Evolutionary conservation across 768 basidiomycete species (phyloP).

Genomic region (Boletus fagicola): DNA sequence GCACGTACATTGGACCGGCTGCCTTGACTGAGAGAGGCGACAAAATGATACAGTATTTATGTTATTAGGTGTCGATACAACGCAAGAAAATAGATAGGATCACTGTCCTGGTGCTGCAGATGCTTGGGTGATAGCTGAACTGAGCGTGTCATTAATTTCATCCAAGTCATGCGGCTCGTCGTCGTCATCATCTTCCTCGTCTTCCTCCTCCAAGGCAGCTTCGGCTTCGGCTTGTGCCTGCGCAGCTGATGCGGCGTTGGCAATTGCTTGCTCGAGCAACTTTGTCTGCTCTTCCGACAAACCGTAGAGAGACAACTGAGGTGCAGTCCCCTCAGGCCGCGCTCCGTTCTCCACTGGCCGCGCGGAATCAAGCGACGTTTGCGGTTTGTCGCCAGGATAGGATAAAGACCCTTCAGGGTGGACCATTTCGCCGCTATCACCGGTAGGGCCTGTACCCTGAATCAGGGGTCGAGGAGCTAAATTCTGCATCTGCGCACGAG

Average conservation of each 20-base stretch:
- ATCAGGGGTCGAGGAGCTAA: constrained; percentile 24
- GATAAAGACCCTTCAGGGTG: constrained; percentile 15
- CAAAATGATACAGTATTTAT: constrained; percentile 26
- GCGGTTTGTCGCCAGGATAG: constrained; percentile 2
- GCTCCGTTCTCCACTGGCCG: constrained; percentile 8
- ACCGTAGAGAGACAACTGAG: constrained; percentile 63
- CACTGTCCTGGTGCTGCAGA: constrained; percentile 10
- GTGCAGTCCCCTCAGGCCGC: constrained; percentile 13
- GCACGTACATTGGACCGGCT: constrained; percentile 10
- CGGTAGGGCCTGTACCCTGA: constrained; percentile 7
- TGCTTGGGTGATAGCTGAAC: constrained; percentile 12
- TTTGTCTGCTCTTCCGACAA: constrained; percentile 71
- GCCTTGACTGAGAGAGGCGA: constrained; percentile 8
- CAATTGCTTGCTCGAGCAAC: constrained; percentile 69
- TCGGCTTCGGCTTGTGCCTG: constrained; percentile 80
- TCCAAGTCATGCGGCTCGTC: constrained; percentile 34
- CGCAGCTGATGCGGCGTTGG: constrained; percentile 69
- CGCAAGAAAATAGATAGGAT: constrained; percentile 25
- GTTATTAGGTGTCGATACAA: constrained; percentile 23
- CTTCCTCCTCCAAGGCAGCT: constrained; percentile 70
- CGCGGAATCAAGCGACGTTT: constrained; percentile 6
- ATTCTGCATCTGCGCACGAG: constrained; percentile 61
- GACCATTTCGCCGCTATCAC: neutral
- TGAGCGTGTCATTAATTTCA: constrained; percentile 13
- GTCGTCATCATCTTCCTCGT: constrained; percentile 50